Evolutionary conservation across 192 early-diverging fungal genomes (phyloP), one percentile per base, ranked within the genome.

Genomic region (Thoreauomyces humboldtii): DNA sequence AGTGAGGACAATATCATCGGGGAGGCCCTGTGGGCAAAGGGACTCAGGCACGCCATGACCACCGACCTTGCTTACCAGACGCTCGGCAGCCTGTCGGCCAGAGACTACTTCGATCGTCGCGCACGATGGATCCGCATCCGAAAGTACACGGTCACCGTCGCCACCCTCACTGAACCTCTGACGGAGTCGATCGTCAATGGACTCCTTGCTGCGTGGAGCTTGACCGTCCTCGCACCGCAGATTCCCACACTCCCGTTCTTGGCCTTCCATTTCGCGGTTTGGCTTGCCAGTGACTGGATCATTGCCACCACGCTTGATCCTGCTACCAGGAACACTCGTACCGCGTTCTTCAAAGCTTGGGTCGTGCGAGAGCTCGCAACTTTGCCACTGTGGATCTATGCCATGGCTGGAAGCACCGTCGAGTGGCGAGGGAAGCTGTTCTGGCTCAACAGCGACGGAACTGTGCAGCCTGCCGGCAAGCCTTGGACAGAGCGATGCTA

Each of bases 1-100:
- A 87, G 89, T 14, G 96, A 98, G 68, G 96, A 98, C 71, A 98
- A 98, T 73, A 85, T 93, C 50, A 89, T 98, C 46, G 96, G 91
- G 7, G 86, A 88, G 31, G 87, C 86, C 7, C 72, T 98, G 15
- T 94, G 89, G 90, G 79, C 79, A 41, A 73, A 81, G 52, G 91
- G 93, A 1, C 79, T 86, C 44, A 63, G 84, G 46, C 96, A 99
- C 74, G 76, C 73, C 17, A 93, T 97, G 87, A 91, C 94, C 12
- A 80, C 82, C 29, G 95, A 99, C 59, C 65, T 89, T 35, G 94
- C 93, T 0, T 85, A 87, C 61, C 96, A 99, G 74, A 80, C 88
- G 0, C 76, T 93, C 2, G 94, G 92, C 35, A 74, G 78, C 4
- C 79, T 90, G 69, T 73, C 85, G 0, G 66, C 91, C n/a, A 55